A percentile compares a stretch with the other conserved stretches of the same genome.
phyloP scores from a whole-genome alignment of 257 asterid genomes.

The Solanum tarijense region DNA sequence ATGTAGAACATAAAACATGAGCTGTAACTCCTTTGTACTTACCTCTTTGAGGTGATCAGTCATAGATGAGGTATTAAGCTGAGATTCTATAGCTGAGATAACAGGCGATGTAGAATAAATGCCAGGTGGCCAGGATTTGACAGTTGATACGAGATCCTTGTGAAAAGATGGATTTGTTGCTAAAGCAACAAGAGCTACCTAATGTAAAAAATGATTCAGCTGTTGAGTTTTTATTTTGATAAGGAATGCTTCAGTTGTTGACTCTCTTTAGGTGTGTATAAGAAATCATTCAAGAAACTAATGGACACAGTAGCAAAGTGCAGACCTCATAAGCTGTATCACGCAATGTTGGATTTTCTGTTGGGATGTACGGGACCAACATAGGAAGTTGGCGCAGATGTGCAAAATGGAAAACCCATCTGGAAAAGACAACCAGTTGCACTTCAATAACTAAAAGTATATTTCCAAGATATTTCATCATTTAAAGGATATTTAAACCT shows the following conservation, averaged over 20 bases:
- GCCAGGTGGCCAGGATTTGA: slow-evolving; percentile 79
- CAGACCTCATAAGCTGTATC: slow-evolving; percentile 97
- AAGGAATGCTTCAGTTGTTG: slow-evolving; percentile 6
- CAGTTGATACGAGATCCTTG: slow-evolving; percentile 79
- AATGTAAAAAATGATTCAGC: slow-evolving; percentile 13
- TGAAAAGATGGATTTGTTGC: slow-evolving; percentile 82
- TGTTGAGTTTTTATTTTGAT: neutral
- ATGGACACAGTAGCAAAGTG: neutral
- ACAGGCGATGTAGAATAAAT: slow-evolving; percentile 76
- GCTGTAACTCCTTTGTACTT: slow-evolving; percentile 11
- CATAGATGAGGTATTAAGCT: slow-evolving; percentile 72
- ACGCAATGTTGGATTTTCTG: slow-evolving; percentile 88
- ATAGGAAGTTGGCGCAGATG: slow-evolving; percentile 97
- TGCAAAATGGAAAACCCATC: slow-evolving; percentile 98
- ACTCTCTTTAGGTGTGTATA: neutral
- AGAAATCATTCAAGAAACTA: neutral
- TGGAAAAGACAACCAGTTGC: slow-evolving; percentile 21
- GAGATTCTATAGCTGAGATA: slow-evolving; percentile 93
- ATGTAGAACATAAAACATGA: neutral
- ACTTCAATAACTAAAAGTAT: slow-evolving; percentile 1
- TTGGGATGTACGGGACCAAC: slow-evolving; percentile 88
- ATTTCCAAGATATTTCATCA: neutral
- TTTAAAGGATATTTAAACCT: slow-evolving; percentile 36
- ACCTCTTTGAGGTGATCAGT: slow-evolving; percentile 87
- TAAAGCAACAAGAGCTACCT: slow-evolving; percentile 97